Evolutionary conservation across 345 rosid species (phyloP).

Genomic region (Eutrema yunnanense): DNA sequence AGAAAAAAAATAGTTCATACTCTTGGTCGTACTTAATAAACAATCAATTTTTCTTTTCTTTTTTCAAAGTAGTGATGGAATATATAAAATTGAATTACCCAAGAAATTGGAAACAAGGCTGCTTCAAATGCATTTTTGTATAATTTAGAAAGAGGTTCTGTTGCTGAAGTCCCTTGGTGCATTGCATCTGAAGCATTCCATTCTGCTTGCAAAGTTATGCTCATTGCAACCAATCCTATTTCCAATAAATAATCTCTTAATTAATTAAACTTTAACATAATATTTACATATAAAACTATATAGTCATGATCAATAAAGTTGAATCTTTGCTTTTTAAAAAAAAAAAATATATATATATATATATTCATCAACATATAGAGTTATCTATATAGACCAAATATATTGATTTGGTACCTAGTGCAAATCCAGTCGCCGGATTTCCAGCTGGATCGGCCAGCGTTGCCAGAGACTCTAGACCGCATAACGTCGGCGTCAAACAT

Average conservation of each 20-base stretch:
- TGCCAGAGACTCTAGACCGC: conserved; percentile 44
- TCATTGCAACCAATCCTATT: conserved; percentile 72
- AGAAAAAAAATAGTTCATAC: not conserved
- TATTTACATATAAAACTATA: not conserved
- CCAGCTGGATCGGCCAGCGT: conserved; percentile 64
- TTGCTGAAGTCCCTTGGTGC: conserved; percentile 65
- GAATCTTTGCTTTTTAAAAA: too few species aligned
- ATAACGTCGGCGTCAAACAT: conserved; percentile 41
- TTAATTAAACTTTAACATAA: not conserved
- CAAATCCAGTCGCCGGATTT: conserved; percentile 94
- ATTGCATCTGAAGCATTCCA: conserved; percentile 82
- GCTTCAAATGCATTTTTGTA: conserved; percentile 6
- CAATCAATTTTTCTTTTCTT: not conserved
- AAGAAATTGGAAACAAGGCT: conserved; percentile 20
- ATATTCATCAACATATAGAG: not conserved
- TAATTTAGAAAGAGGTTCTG: conserved; percentile 31
- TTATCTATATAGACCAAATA: not conserved
- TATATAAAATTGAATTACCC: conserved; percentile 12
- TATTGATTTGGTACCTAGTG: conserved; percentile 42
- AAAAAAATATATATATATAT: too few species aligned
- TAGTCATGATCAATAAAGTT: too few species aligned
- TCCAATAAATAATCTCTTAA: not conserved
- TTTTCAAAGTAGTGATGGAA: not conserved
- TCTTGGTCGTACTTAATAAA: not conserved
- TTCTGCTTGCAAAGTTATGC: conserved; percentile 92